phyloP scores from a whole-genome alignment of 768 basidiomycete genomes.

The Macrolepiota dolichaula region DNA sequence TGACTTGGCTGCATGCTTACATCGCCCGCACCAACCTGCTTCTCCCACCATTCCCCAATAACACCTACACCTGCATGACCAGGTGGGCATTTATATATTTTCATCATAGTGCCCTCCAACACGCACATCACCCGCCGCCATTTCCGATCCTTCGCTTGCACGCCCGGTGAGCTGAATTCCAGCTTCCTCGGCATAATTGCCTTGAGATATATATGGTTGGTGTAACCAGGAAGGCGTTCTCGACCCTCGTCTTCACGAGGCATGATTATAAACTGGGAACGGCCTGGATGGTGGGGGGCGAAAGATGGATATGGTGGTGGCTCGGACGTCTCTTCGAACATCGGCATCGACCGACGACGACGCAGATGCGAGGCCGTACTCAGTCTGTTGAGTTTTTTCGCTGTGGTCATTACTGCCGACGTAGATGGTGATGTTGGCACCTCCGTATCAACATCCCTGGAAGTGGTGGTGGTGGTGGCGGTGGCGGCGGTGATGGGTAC shows the following conservation, averaged over 20 bases:
- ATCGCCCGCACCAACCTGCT: conserved; percentile 70
- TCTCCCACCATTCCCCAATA: conserved; percentile 79
- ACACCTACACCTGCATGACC: conserved; percentile 45
- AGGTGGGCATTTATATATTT: conserved; percentile 57
- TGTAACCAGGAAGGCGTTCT: conserved; percentile 79
- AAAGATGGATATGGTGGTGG: conserved; percentile 68
- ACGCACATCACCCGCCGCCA: conserved; percentile 90
- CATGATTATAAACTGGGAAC: conserved; percentile 25
- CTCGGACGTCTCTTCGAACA: conserved; percentile 48
- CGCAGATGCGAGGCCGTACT: conserved; percentile 38
- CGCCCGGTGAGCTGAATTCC: conserved; percentile 85
- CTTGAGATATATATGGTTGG: conserved; percentile 76
- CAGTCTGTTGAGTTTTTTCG: conserved; percentile 20
- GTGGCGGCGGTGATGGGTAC: not conserved
- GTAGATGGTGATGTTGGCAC: not conserved
- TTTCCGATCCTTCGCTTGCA: conserved; percentile 86
- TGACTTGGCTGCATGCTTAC: conserved; percentile 20
- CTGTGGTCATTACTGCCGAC: conserved; percentile 9
- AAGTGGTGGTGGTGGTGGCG: not conserved
- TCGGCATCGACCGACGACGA: conserved; percentile 70
- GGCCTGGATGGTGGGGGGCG: conserved; percentile 16
- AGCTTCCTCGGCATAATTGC: conserved; percentile 87
- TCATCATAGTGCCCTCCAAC: conserved; percentile 88
- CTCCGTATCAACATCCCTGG: not conserved
- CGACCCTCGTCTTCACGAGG: conserved; percentile 80